Evolutionary conservation across 257 asterid species (phyloP).

Genomic region (Catharanthus roseus): DNA sequence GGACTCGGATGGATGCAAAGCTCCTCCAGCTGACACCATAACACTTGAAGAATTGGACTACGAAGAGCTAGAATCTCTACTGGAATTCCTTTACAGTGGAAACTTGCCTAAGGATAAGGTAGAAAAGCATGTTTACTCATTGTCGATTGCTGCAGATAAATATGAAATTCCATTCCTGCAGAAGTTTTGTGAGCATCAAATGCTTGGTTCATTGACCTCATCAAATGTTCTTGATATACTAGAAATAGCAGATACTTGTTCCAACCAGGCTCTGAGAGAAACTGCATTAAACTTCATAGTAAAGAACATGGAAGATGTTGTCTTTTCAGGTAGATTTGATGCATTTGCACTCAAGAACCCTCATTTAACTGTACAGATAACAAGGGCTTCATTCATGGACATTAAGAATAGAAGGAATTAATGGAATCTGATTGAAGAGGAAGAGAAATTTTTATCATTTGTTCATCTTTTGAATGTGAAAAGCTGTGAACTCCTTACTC

Average conservation of each 20-base stretch:
- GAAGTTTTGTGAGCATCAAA: slow-evolving; percentile 59
- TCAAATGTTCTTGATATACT: slow-evolving; percentile 68
- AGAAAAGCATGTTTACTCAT: slow-evolving; percentile 62
- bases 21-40: slow-evolving; percentile 56
- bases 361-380: slow-evolving; percentile 80
- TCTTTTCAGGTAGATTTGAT: slow-evolving; percentile 67
- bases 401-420: slow-evolving; percentile 40
- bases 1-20: slow-evolving; percentile 79
- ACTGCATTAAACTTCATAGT: slow-evolving; percentile 68
- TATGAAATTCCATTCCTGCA: slow-evolving; percentile 73
- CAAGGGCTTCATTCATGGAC: slow-evolving; percentile 83
- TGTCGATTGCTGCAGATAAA: slow-evolving; percentile 86
- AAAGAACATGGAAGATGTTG: slow-evolving; percentile 81
- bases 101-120: slow-evolving; percentile 46
- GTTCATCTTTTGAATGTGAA: neutral
- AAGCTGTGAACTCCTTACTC: no score
- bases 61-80: slow-evolving; percentile 53
- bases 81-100: slow-evolving; percentile 78
- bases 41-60: slow-evolving; percentile 56
- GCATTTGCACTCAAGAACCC: slow-evolving; percentile 88
- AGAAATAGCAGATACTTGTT: slow-evolving; percentile 78
- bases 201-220: slow-evolving; percentile 62
- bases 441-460: no score
- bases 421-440: slow-evolving; percentile 24
- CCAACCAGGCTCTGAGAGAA: slow-evolving; percentile 54